A percentile compares a stretch with the other conserved stretches of the same genome.
These are phyloP conservation scores for Balakata baccata DNA, from an alignment of 345 rosid genomes.

Conservation along the genomic window DNA sequence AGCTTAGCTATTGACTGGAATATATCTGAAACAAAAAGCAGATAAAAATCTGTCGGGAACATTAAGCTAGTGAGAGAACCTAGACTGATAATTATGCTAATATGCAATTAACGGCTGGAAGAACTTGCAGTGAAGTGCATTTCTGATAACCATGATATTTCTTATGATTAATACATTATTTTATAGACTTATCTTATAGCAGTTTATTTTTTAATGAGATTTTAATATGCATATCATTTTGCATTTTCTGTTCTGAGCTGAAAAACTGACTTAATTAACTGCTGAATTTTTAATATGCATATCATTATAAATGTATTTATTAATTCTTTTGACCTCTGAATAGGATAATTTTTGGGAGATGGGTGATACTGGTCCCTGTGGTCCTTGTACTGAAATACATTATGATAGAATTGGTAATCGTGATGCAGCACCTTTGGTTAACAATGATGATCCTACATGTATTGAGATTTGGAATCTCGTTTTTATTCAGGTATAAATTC, in stretches of 20 bases:
- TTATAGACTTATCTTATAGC: neutral
- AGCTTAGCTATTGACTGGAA: neutral
- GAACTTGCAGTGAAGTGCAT: neutral
- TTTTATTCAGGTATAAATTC: conserved; percentile 75
- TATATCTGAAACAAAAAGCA: neutral
- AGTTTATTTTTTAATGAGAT: neutral
- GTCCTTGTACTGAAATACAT: conserved; percentile 98
- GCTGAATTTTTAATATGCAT: too few relatives aligned
- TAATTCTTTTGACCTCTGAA: conserved; percentile 12
- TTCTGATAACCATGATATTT: neutral
- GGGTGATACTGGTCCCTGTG: conserved; percentile 99
- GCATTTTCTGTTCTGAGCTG: neutral
- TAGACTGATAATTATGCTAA: neutral
- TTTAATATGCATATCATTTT: neutral
- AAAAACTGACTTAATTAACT: neutral
- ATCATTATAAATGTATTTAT: neutral
- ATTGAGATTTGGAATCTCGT: conserved; percentile 98
- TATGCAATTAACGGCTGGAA: neutral
- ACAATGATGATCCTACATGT: conserved; percentile 95
- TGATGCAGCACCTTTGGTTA: conserved; percentile 77
- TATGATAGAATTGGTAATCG: conserved; percentile 86
- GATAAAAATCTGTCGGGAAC: neutral
- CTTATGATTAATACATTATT: neutral
- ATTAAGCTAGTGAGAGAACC: neutral
- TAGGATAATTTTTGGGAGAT: conserved; percentile 99